These are phyloP conservation scores for Mycosphaerelloides madeirae DNA, from an alignment of 2,329 filamentous ascomycete genomes.

Conservation along the genomic window DNA sequence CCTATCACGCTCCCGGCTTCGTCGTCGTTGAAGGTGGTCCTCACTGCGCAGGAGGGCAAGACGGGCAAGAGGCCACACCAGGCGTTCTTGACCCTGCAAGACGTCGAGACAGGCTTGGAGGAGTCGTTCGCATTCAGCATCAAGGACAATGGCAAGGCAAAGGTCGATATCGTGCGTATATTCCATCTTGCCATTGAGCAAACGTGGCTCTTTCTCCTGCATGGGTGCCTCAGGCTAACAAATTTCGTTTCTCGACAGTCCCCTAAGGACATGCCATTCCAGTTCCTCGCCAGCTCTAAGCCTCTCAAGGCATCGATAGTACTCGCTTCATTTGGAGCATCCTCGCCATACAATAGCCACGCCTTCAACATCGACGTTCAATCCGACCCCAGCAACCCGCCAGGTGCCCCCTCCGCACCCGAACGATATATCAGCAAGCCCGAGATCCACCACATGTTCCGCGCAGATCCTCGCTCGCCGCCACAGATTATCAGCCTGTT, in stretches of 20 bases:
- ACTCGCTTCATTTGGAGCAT: conserved; percentile 78
- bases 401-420: conserved; percentile 60
- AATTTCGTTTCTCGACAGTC: conserved; percentile 49
- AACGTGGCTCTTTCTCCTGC: conserved; percentile 1
- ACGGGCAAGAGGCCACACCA: conserved; percentile 84
- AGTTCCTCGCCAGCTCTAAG: conserved; percentile 64
- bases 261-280: conserved; percentile 80
- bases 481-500: conserved; percentile 72
- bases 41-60: conserved; percentile 76
- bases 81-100: conserved; percentile 79
- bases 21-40: conserved; percentile 73
- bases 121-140: conserved; percentile 78
- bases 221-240: conserved; percentile 8
- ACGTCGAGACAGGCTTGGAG: conserved; percentile 71
- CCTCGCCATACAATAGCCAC: conserved; percentile 61
- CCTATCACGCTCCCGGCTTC: conserved; percentile 60
- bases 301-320: conserved; percentile 77
- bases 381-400: conserved; percentile 57
- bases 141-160: conserved; percentile 83
- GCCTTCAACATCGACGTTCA: conserved; percentile 69
- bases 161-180: conserved; percentile 71
- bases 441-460: conserved; percentile 91
- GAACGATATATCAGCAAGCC: conserved; percentile 77
- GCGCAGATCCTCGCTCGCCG: conserved; percentile 70
- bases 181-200: not conserved